Conservation (phyloP, 1,284 basidiomycete species). For the Cutaneotrichosporon daszewskae region DNA sequence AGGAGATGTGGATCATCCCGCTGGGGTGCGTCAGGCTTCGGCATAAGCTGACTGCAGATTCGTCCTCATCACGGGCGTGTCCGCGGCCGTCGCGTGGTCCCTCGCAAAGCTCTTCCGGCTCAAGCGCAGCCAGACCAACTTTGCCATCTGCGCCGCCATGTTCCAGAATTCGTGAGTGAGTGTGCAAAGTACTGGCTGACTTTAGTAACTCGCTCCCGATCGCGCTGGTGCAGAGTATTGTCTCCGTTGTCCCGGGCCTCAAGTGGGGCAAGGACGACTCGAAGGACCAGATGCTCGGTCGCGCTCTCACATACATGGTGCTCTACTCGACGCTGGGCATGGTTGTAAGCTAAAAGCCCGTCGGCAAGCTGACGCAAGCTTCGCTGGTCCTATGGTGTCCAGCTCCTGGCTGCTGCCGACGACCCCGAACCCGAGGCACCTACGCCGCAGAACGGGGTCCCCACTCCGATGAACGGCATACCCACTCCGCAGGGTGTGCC, state of each 20-base stretch:
- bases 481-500: too few relatives aligned
- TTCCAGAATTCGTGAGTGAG: constrained; percentile 55
- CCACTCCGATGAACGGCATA: too few relatives aligned
- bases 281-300: constrained; percentile 79
- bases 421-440: constrained; percentile 31
- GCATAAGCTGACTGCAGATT: constrained; percentile 49
- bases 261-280: constrained; percentile 77
- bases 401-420: constrained; percentile 67
- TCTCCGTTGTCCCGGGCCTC: constrained; percentile 73
- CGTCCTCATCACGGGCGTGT: constrained; percentile 61
- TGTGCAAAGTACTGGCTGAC: too few relatives aligned
- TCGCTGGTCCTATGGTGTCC: constrained; percentile 84
- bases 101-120: constrained; percentile 46
- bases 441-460: background rate
- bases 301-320: constrained; percentile 86
- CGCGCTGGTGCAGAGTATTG: constrained; percentile 78
- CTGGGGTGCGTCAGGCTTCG: constrained; percentile 57
- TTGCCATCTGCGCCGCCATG: constrained; percentile 68
- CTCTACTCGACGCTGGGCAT: constrained; percentile 90
- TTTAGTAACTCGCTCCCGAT: constrained; percentile 93
- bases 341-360: constrained; percentile 57
- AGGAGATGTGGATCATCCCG: constrained; percentile 87
- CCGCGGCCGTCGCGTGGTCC: constrained; percentile 49
- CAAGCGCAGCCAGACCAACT: constrained; percentile 53
- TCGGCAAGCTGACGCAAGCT: constrained; percentile 51